Percentiles rank a stretch among this genome's conserved stretches.
phyloP scores from a whole-genome alignment of 352 stramenopile genomes.

The Phytophthora pisi region DNA sequence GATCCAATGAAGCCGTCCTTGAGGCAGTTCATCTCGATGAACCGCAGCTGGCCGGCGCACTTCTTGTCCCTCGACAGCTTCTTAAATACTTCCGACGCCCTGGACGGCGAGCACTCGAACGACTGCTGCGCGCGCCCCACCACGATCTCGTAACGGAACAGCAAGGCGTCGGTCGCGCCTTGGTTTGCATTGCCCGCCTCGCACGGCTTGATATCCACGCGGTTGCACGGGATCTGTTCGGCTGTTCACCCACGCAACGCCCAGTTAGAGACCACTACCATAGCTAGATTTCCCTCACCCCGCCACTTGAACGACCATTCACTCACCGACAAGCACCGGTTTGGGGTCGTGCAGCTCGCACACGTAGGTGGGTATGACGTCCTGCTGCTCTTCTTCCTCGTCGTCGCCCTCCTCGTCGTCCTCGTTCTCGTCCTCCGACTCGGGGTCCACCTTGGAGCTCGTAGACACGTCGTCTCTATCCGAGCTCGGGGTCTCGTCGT shows the following conservation, averaged over 20 bases:
- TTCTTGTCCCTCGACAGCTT: slow-evolving; percentile 51
- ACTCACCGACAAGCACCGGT: slow-evolving; percentile 65
- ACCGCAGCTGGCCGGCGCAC: slow-evolving; percentile 57
- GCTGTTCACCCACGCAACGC: slow-evolving; percentile 37
- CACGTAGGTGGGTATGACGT: slow-evolving; percentile 66
- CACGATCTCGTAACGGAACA: slow-evolving; percentile 75
- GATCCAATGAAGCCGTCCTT: slow-evolving; percentile 60
- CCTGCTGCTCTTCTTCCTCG: slow-evolving; percentile 18
- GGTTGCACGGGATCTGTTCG: slow-evolving; percentile 67
- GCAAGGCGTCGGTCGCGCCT: slow-evolving; percentile 9
- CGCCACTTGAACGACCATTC: not conserved
- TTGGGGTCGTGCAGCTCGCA: slow-evolving; percentile 83
- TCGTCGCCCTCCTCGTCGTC: slow-evolving; percentile 39
- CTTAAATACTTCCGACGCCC: slow-evolving; percentile 65
- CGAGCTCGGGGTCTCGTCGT: slow-evolving; percentile 35
- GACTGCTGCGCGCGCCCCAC: slow-evolving; percentile 55
- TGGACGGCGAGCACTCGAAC: slow-evolving; percentile 71
- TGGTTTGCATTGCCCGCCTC: slow-evolving; percentile 24
- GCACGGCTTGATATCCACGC: slow-evolving; percentile 58
- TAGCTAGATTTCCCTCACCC: slow-evolving; percentile 7
- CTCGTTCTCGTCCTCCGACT: slow-evolving; percentile 31
- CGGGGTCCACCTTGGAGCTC: slow-evolving; percentile 37
- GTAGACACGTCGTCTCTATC: slow-evolving; percentile 33
- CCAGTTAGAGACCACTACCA: not conserved
- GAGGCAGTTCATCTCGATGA: slow-evolving; percentile 78